Conservation (phyloP, 2,329 filamentous ascomycete species). For the Xylaria sp. region DNA sequence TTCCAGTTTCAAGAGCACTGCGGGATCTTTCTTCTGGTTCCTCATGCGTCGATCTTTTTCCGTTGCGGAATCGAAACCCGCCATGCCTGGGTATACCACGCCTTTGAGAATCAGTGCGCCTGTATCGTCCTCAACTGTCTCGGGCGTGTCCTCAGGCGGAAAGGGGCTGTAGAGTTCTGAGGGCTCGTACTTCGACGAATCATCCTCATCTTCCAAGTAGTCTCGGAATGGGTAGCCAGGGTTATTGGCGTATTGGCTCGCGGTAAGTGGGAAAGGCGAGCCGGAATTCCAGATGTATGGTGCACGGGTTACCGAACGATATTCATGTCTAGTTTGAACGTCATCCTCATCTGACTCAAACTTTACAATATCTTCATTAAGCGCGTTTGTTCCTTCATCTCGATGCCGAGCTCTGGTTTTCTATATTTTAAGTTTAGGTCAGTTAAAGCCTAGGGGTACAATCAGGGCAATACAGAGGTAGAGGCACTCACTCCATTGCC, state of each 20-base stretch:
- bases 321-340: constrained; percentile 24
- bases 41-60: constrained; percentile 77
- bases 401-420: neutral
- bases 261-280: constrained; percentile 16
- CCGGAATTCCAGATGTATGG: constrained; percentile 28
- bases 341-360: constrained; percentile 38
- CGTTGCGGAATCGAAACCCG: constrained; percentile 82
- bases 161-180: constrained; percentile 47
- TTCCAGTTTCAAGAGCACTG: constrained; percentile 74
- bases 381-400: constrained; percentile 1
- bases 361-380: constrained; percentile 37
- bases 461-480: neutral
- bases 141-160: constrained; percentile 45
- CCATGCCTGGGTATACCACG: constrained; percentile 80
- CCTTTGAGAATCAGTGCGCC: constrained; percentile 67
- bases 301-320: constrained; percentile 8
- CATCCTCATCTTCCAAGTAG: constrained; percentile 37
- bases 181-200: constrained; percentile 43
- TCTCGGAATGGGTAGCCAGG: constrained; percentile 28
- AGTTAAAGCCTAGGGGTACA: neutral
- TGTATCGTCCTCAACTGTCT: constrained; percentile 44
- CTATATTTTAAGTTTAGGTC: constrained; percentile 8
- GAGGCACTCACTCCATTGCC: constrained; percentile 38
- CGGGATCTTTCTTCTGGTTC: constrained; percentile 81
- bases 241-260: constrained; percentile 13